phyloP scores from a whole-genome alignment of 2,329 filamentous ascomycete species.

The Diatrype stigma region DNA sequence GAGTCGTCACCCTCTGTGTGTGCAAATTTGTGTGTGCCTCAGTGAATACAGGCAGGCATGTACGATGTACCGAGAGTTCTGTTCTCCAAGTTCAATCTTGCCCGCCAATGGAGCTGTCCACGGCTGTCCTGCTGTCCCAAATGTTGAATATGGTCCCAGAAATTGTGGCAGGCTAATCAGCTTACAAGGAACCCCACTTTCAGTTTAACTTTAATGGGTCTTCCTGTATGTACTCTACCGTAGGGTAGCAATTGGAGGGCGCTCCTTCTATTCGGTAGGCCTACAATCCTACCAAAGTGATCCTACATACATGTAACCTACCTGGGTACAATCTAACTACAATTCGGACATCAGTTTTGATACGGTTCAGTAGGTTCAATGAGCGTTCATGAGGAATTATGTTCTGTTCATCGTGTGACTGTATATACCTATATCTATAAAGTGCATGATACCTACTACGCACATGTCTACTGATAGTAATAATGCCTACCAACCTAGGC shows the following conservation, averaged over 20 bases:
- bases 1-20: too few species aligned
- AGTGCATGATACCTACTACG: too few species aligned
- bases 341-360: too few species aligned
- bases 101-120: constrained; percentile 14
- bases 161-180: constrained; percentile 2
- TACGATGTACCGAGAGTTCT: background rate
- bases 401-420: too few species aligned
- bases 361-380: too few species aligned
- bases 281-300: background rate
- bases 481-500: too few species aligned
- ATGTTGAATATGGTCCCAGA: constrained; percentile 25
- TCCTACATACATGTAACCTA: too few species aligned
- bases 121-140: too few species aligned
- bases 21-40: background rate
- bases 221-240: background rate
- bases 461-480: too few species aligned
- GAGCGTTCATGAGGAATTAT: too few species aligned
- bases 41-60: background rate
- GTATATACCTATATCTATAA: too few species aligned
- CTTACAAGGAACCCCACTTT: background rate
- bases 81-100: background rate
- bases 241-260: background rate
- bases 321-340: too few species aligned
- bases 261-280: background rate
- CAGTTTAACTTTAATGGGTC: background rate